These are phyloP conservation scores for Anastatica hierochuntica DNA, from an alignment of 345 rosid genomes.

Conservation along the genomic window DNA sequence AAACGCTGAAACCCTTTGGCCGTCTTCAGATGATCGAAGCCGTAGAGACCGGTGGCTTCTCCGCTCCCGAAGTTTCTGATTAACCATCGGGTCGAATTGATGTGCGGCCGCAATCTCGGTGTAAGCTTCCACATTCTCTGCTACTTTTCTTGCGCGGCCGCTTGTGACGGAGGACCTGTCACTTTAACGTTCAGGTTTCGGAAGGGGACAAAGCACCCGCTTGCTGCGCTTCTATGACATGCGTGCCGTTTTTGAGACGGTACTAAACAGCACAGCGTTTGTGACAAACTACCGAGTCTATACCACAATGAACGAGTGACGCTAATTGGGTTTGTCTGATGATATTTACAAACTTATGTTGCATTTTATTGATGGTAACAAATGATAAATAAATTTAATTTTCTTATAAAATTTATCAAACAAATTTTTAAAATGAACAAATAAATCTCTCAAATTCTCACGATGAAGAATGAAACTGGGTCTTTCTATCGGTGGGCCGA, in stretches of 20 bases:
- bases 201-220: conserved; percentile 8
- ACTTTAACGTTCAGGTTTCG: conserved; percentile 3
- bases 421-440: no score
- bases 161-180: conserved; percentile 1
- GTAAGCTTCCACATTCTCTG: conserved; percentile 32
- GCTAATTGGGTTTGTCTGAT: no score
- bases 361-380: no score
- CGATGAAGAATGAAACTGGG: no score
- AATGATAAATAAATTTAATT: no score
- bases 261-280: conserved; percentile 8
- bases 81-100: conserved; percentile 11
- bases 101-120: conserved; percentile 17
- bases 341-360: no score
- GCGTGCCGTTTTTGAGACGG: not conserved
- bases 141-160: no score
- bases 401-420: no score
- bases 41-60: conserved; percentile 68
- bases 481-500: no score
- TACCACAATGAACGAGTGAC: no score
- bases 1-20: conserved; percentile 77
- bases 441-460: no score
- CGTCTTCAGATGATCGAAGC: conserved; percentile 56
- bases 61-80: conserved; percentile 30
- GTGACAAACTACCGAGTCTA: no score
- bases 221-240: not conserved